These are phyloP conservation scores for Trichosporon sp. DNA, from an alignment of 1,284 basidiomycete genomes.

Conservation along the genomic window DNA sequence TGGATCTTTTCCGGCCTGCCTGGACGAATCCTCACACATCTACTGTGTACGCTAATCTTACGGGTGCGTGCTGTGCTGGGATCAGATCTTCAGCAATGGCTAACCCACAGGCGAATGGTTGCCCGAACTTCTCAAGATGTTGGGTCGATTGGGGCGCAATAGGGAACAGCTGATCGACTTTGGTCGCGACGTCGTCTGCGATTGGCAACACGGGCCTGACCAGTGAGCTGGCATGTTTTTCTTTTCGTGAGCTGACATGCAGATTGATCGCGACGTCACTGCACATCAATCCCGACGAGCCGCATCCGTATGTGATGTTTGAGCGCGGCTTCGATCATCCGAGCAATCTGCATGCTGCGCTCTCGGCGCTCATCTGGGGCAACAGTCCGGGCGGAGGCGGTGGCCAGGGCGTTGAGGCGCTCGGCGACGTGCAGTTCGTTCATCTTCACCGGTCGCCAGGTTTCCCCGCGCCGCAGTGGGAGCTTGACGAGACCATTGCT, in stretches of 20 bases:
- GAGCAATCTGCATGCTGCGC: constrained; percentile 19
- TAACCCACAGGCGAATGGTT: not conserved
- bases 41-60: not conserved
- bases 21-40: not conserved
- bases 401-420: constrained; percentile 21
- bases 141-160: not conserved
- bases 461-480: constrained; percentile 27
- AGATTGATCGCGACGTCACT: constrained; percentile 7
- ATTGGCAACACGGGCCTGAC: constrained; percentile 5
- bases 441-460: constrained; percentile 21
- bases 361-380: constrained; percentile 31
- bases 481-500: constrained; percentile 32
- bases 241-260: not conserved
- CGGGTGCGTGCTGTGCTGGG: not conserved
- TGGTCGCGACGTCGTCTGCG: not conserved
- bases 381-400: constrained; percentile 12
- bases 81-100: not conserved
- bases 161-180: not conserved
- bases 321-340: constrained; percentile 7
- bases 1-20: not conserved
- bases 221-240: not conserved
- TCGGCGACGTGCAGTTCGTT: constrained; percentile 34
- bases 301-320: constrained; percentile 10
- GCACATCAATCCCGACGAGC: not conserved
- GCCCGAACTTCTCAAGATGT: not conserved